A percentile compares a stretch with the other conserved stretches of the same genome.
These are phyloP conservation scores for Vicia sativa DNA, from an alignment of 306 rosid genomes.

Conservation along the genomic window DNA sequence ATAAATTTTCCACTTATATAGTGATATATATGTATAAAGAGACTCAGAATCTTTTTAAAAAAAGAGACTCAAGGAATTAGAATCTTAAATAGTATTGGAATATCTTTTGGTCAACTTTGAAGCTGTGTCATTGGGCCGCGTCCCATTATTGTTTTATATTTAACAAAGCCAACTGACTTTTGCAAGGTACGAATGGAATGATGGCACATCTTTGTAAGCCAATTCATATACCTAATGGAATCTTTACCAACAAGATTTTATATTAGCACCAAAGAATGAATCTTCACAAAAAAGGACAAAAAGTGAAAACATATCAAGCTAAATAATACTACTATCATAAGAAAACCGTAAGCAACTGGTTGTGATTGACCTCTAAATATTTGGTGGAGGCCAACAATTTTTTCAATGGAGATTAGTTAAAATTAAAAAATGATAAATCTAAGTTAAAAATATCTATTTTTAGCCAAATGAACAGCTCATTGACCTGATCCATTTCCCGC, in stretches of 20 bases:
- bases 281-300: background rate
- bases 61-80: background rate
- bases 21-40: too few relatives aligned
- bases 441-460: background rate
- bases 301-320: background rate
- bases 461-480: conserved; percentile 37
- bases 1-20: too few relatives aligned
- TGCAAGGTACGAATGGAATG: background rate
- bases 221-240: background rate
- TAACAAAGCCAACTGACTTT: background rate
- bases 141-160: conserved; percentile 1
- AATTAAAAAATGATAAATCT: too few relatives aligned
- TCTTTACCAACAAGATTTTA: conserved; percentile 5
- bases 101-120: conserved; percentile 24
- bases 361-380: too few relatives aligned
- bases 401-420: too few relatives aligned
- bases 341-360: too few relatives aligned
- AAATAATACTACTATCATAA: background rate
- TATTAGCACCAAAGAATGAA: background rate
- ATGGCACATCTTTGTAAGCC: background rate
- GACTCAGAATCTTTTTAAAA: too few relatives aligned
- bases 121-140: conserved; percentile 12
- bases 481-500: conserved; percentile 18
- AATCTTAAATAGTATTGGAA: background rate
- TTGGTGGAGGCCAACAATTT: too few relatives aligned